Evolutionary conservation across 768 basidiomycete genomes (phyloP).

Genomic region (Chlorophyllum brunneum): DNA sequence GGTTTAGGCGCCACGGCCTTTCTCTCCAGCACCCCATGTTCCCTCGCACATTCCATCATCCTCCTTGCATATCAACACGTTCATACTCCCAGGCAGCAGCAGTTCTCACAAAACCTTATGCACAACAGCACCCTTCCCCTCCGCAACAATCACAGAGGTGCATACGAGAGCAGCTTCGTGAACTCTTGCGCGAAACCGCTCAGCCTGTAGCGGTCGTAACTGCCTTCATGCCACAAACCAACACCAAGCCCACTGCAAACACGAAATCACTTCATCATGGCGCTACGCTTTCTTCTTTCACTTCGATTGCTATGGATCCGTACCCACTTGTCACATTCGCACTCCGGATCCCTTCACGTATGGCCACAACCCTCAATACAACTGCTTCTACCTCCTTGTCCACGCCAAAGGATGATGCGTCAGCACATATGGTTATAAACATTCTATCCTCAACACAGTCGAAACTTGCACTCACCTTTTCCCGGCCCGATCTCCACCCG

Average conservation of each 20-base stretch:
- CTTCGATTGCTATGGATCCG: constrained; percentile 88
- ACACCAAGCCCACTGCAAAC: not conserved
- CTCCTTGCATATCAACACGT: not conserved
- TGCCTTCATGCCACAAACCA: constrained; percentile 47
- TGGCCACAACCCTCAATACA: constrained; percentile 60
- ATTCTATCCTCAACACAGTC: constrained; percentile 70
- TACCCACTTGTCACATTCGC: constrained; percentile 87
- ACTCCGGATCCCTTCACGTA: constrained; percentile 83
- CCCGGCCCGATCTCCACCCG: constrained; percentile 65
- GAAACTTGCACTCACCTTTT: constrained; percentile 61
- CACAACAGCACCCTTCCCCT: not conserved
- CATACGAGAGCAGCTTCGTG: constrained; percentile 35
- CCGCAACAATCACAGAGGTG: constrained; percentile 10
- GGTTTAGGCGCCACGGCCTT: no score
- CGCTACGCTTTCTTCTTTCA: constrained; percentile 91
- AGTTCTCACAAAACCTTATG: not conserved
- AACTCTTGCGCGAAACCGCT: constrained; percentile 68
- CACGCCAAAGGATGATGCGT: constrained; percentile 17
- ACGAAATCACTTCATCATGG: constrained; percentile 52
- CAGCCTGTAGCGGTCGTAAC: constrained; percentile 89
- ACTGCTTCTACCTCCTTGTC: constrained; percentile 13
- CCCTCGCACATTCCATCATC: not conserved
- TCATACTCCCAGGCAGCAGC: constrained; percentile 9
- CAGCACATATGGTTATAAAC: constrained; percentile 70
- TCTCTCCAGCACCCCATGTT: no score